Base-by-base conservation (phyloP, 2,329 filamentous ascomycete genomes). In the Cladophialophora bantiana region DNA sequence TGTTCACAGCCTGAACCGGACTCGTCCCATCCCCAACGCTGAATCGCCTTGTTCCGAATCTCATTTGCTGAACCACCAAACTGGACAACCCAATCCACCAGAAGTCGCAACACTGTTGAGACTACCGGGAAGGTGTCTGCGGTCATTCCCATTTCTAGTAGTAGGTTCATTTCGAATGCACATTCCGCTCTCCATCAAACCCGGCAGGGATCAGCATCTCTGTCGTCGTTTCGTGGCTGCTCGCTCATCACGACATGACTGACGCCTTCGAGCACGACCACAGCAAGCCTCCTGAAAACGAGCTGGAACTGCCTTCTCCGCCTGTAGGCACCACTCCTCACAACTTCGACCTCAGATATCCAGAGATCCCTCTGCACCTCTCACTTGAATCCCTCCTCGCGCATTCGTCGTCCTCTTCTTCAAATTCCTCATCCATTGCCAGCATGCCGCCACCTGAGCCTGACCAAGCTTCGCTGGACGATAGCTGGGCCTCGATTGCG, bases 401-500 rank as follows among this genome's bases (percentile, higher is more conserved):
- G 32, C 63, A 70, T 62, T 73, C 71, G 12, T 66, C 42, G n/a
- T 64, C 65, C n/a, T 64, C 35, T 13, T 64, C 65, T 34, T 62
- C 67, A 7, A 10, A 26, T n/a, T 57, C 48, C 7, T 58, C 66
- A 36, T 58, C 38, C 35, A 61, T 4, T 15, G 31, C 13, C 6
- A 62, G 20, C 45, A 72, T 72, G 70, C 50, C 64, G 7, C 32
- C 48, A 38, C 56, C 64, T 13, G 57, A 64, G 20, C 13, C 50
- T 20, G 40, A 61, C 34, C 42, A 63, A 15, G 75, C 68, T 59
- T 75, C 78, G 10, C 72, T 83, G 66, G 79, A 79, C 63, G 81
- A 82, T 62, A 82, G 81, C 70, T 83, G 81, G 81, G 79, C 81
- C 20, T 80, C 78, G 1, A 73, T 83, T 65, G 80, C 78, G 61